phyloP scores from a whole-genome alignment of 139 green algal species.

The Klebsormidium nitens region DNA sequence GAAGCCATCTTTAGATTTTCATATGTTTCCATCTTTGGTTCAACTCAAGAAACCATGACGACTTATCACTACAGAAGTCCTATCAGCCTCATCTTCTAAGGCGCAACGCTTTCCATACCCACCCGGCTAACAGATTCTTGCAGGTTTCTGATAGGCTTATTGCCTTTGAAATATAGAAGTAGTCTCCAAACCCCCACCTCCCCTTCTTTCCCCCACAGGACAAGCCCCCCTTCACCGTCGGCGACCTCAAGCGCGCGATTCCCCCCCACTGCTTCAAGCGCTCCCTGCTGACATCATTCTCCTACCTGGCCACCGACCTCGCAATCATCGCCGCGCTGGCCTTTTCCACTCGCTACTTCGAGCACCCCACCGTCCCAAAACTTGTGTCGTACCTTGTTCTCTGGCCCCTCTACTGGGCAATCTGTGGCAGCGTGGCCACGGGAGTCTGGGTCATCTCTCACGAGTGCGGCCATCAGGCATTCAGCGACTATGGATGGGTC shows the following conservation, averaged over 20 bases:
- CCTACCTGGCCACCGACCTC: conserved; percentile 65
- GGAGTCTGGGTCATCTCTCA: conserved; percentile 54
- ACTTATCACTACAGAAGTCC: no score
- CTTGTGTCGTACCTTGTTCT: conserved; percentile 5
- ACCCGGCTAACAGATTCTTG: no score
- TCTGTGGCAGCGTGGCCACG: conserved; percentile 47
- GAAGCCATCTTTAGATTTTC: no score
- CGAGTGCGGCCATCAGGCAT: conserved; percentile 52
- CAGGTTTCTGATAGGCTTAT: no score
- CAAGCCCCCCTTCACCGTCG: conserved; percentile 61
- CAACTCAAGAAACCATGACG: no score
- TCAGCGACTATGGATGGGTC: conserved; percentile 44
- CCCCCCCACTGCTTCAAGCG: conserved; percentile 78
- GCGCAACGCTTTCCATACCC: no score
- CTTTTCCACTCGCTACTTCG: conserved; percentile 49
- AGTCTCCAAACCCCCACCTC: no score
- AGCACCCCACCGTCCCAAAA: conserved; percentile 13
- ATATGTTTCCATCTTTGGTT: no score
- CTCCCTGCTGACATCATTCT: conserved; percentile 38
- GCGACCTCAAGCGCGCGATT: conserved; percentile 65
- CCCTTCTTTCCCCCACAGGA: conserved; percentile 8
- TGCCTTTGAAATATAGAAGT: no score
- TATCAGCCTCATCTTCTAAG: no score
- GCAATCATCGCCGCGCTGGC: conserved; percentile 42
- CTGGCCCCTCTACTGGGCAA: conserved; percentile 40